Evolutionary conservation across 306 rosid genomes (phyloP), one percentile per base, ranked within the genome.

Genomic region (Quercus berberidifolia): DNA sequence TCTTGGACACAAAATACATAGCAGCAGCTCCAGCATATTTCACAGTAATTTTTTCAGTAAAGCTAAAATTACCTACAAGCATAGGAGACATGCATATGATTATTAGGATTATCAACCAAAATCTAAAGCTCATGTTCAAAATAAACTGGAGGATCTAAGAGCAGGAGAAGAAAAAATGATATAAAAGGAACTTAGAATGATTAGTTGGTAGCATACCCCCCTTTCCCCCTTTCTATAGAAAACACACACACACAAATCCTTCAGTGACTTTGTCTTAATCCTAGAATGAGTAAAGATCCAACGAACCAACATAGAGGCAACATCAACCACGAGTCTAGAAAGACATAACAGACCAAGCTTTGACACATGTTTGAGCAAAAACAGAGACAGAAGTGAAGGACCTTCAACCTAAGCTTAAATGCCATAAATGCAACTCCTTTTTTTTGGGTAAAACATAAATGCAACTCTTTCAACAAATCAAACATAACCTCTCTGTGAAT

Each of bases 1-100:
- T 96, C 96, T 96, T 96, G 15, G 97, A 93, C 55, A 96, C 98
- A 74, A 91, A 93, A 79, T 93, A 96, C 99, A 96, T 96, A 54
- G 99, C 99, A 56, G 90, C 98, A 58, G 99, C 99, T 73, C 98
- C 97, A 81, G 90, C 98, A 89, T 89, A 96, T 83, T 96, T 93
- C 58, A 90, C 99, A 2, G 98, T 77, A 82, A 91, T 28, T 80
- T 82, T 96, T 75, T 96, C 98, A 0, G 89, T 75, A 79, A 64
- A 90, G 88, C 93, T 82, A 80, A 96, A 96, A 83, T 96, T 96
- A 71, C 97, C 99, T 96, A 85, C 84, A 81, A 60, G 60, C 63
- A 26, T 56, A 70, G 54, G 70, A 21, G 63, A 51, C 71, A 49
- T 4, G 15, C 21, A 49, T 10, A 20, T 69, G 2, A 63, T 55